Percentiles rank a stretch among this genome's conserved stretches.
phyloP scores from a whole-genome alignment of 2,329 filamentous ascomycete genomes.

The Epichloe gansuensis region DNA sequence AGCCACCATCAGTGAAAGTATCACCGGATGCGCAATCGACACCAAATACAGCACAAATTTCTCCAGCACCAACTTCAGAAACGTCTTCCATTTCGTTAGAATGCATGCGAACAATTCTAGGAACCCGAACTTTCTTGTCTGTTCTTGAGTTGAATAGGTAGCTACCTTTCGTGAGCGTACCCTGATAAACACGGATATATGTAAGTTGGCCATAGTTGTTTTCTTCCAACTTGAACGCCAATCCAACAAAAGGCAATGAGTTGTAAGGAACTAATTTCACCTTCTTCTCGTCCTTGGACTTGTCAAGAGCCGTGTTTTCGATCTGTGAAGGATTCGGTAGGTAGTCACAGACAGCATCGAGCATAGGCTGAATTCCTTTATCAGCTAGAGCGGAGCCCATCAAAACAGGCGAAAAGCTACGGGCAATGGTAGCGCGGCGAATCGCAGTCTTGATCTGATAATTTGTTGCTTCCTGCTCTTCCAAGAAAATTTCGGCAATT shows the following conservation, averaged over 20 bases:
- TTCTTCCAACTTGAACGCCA: slow-evolving; percentile 98
- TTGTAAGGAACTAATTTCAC: slow-evolving; percentile 91
- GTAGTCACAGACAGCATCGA: slow-evolving; percentile 93
- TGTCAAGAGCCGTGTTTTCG: slow-evolving; percentile 79
- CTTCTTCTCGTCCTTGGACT: slow-evolving; percentile 59
- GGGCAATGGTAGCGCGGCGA: slow-evolving; percentile 71
- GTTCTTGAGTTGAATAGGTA: slow-evolving; percentile 89
- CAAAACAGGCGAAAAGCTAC: slow-evolving; percentile 88
- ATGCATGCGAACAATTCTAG: slow-evolving; percentile 97
- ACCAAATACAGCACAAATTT: slow-evolving; percentile 97
- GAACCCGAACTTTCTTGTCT: slow-evolving; percentile 92
- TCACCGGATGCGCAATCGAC: slow-evolving; percentile 96
- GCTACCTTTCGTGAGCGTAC: slow-evolving; percentile 72
- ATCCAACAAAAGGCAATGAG: slow-evolving; percentile 80
- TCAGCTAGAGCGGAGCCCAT: slow-evolving; percentile 95
- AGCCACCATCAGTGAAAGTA: slow-evolving; percentile 87
- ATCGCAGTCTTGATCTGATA: slow-evolving; percentile 87
- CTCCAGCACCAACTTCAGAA: slow-evolving; percentile 79
- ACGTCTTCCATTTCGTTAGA: slow-evolving; percentile 99
- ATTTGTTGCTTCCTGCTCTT: slow-evolving; percentile 66
- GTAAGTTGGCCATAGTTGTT: slow-evolving; percentile 97
- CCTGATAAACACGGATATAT: slow-evolving; percentile 97
- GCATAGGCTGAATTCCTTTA: slow-evolving; percentile 90
- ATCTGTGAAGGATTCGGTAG: slow-evolving; percentile 86
- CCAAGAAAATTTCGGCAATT: slow-evolving; percentile 88